Conservation (phyloP, 345 rosid genomes). For the Salix viminalis region DNA sequence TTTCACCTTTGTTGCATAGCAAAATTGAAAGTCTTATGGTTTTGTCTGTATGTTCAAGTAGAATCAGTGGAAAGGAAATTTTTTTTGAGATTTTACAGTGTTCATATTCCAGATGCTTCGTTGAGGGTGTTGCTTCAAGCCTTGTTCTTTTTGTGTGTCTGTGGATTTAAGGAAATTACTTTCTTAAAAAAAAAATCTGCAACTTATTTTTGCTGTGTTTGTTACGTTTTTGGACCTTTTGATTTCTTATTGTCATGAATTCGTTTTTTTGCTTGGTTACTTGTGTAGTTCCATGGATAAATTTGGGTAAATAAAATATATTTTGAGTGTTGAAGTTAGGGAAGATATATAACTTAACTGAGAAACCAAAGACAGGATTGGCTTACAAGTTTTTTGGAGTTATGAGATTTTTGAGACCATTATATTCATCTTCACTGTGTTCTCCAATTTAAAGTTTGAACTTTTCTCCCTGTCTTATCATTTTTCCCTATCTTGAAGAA, state of each 20-base stretch:
- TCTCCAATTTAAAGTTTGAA: not conserved
- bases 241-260: not conserved
- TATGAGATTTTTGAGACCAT: not conserved
- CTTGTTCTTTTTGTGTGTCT: not conserved
- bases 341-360: not conserved
- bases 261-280: not conserved
- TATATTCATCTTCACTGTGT: not conserved
- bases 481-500: not conserved
- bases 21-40: not conserved
- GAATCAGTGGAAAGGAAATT: not conserved
- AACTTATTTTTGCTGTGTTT: not conserved
- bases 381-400: not conserved
- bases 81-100: no score
- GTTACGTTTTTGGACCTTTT: not conserved
- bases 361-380: not conserved
- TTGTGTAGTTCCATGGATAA: not conserved
- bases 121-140: not conserved
- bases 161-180: not conserved
- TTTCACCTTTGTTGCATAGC: not conserved
- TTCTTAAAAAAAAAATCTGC: not conserved
- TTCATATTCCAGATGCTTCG: not conserved
- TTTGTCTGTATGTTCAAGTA: not conserved
- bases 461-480: not conserved
- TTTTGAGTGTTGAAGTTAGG: not conserved
- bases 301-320: not conserved